Base-by-base conservation (phyloP, 768 basidiomycete genomes). In the Phylloporus sp. region DNA sequence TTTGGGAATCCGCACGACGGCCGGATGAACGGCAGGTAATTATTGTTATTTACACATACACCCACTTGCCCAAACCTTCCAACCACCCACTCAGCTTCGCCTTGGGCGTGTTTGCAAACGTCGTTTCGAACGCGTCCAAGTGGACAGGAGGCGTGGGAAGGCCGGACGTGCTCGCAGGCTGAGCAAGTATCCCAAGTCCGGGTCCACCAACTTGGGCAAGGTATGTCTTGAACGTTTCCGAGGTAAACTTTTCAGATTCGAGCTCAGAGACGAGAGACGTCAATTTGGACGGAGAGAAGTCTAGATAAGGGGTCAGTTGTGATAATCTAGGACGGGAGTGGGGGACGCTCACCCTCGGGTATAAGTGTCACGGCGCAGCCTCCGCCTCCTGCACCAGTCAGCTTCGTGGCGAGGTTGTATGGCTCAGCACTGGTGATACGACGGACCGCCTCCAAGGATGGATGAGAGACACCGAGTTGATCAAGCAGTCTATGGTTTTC, bases 381-480 rank as follows among this genome's bases (percentile, higher is more conserved):
- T 23, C 97, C 97, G 35, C 97, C 97, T 27, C 97, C 97, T 8
- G 97, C 95, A 36, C 97, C 97, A 7, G 97, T 99, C 50, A 99
- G 72, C 74, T 97, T 97, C n/a, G 93, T 94, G 61, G 83, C 84
- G 43, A 98, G 74, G 10, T 73, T 71, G 71, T 86, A 88, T 8
- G 85, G 86, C 55, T 73, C 63, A 10, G 77, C 75, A 10, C 73
- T 69, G 0, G 93, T 91, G 58, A 79, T 84, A n/a, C 76, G 70
- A 49, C 84, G 81, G 58, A 97, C 93, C 20, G 76, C 72, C 69
- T 99, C 97, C 51, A 99, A 72, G 2, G 85, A 72, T 11, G 91
- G 83, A 68, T 99, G 97, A 3, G 95, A 97, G 28, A 98, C 97
- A 12, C 86, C 91, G 26, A 99, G 80, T 27, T 83, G 75, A 27